Base-by-base conservation (phyloP, 768 basidiomycete species). In the Chalciporus piperatus region DNA sequence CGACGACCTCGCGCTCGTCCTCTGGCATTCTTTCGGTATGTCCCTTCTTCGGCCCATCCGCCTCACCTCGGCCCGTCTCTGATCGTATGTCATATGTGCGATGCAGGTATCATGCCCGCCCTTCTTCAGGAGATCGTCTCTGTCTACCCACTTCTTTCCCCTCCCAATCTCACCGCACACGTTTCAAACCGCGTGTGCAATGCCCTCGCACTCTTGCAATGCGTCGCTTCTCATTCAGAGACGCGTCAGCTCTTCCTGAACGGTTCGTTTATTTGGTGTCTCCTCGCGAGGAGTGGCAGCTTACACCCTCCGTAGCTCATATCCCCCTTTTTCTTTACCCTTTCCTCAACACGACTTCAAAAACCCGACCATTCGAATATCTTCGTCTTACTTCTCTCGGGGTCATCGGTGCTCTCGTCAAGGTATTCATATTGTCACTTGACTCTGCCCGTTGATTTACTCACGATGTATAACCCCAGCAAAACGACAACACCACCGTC, bases 301-400 rank as follows among this genome's bases (percentile, higher is more conserved):
- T 55, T 12, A 57, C 25, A 6, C 25, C 33, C n/a, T 16, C n/a
- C 32, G 20, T 60, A 92, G 96, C 96, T 23, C 97, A 98, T 71
- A 94, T 99, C 67, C 96, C 96, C 37, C 82, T 99, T 54, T 81
- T 81, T 70, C 78, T 99, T 61, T 99, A 99, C 72, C 96, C 96
- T 17, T 99, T 99, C 75, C 77, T 99, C 61, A 99, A 99, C 71
- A 99, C 96, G 6, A 99, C 94, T 12, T 93, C 91, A 50, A 99
- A 99, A 78, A 98, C 96, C 12, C 84, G 96, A n/a, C 96, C 96
- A 2, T 99, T 99, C 66, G 97, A 99, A 76, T 99, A 99, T 70
- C 84, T 99, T 47, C 87, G 97, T n/a, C 83, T 99, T 50, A 99
- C 97, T 12, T 97, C 94, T 35, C 83, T 99, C n/a, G 97, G 97